Percentiles rank a stretch among this genome's conserved stretches.
Evolutionary conservation across 2,329 filamentous ascomycete species (phyloP).

Genomic region (Exophiala phaeomuriformis): DNA sequence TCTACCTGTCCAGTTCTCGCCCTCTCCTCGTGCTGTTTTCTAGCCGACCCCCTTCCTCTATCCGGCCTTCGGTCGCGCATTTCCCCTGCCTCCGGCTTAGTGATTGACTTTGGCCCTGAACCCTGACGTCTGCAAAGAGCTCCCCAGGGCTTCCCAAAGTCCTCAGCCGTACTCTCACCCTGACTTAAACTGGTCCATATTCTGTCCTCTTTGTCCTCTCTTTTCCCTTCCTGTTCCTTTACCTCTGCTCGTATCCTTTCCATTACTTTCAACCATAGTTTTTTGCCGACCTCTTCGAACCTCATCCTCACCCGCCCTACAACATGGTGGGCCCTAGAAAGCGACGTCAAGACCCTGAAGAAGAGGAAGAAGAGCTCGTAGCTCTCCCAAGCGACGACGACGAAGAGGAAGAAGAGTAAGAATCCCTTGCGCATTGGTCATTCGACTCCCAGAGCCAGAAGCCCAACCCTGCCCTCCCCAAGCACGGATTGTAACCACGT

Average conservation of each 20-base stretch:
- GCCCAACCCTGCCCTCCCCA: background rate
- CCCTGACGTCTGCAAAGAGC: constrained; percentile 22
- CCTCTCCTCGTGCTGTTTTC: background rate
- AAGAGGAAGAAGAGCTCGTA: constrained; percentile 43
- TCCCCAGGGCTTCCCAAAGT: constrained; percentile 12
- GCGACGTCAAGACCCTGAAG: constrained; percentile 45
- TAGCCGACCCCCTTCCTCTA: background rate
- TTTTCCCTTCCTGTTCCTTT: constrained; percentile 23
- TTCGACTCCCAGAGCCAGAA: background rate
- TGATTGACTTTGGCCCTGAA: background rate
- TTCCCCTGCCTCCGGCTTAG: background rate
- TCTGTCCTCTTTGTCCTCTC: constrained; percentile 35
- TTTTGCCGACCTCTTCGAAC: constrained; percentile 1
- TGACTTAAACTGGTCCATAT: constrained; percentile 20
- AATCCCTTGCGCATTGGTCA: constrained; percentile 1
- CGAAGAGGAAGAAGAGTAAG: constrained; percentile 45
- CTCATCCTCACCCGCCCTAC: constrained; percentile 5
- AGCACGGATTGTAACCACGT: too few relatives aligned
- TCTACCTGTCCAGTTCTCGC: constrained; percentile 4
- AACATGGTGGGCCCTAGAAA: constrained; percentile 42
- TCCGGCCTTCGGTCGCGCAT: background rate
- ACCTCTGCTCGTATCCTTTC: background rate
- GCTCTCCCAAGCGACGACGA: constrained; percentile 45
- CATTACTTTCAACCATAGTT: background rate
- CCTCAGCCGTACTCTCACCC: constrained; percentile 15